Evolutionary conservation across 257 asterid species (phyloP).

Genomic region (Galeopsis tetrahit): DNA sequence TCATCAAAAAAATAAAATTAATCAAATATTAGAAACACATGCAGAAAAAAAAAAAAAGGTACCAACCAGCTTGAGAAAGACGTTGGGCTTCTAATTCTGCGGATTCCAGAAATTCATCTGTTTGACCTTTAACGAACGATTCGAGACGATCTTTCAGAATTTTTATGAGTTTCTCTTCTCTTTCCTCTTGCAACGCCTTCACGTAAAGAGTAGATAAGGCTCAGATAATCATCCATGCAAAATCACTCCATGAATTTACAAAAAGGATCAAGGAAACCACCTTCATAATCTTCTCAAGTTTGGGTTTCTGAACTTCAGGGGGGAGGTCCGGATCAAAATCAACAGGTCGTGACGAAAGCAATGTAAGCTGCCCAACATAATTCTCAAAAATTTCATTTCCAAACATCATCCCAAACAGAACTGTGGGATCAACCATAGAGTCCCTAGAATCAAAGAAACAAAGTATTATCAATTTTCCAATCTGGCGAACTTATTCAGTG

Average conservation of each 20-base stretch:
- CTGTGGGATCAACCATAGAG: constrained; percentile 73
- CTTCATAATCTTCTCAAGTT: constrained; percentile 72
- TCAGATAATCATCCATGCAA: constrained; percentile 10
- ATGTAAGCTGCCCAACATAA: constrained; percentile 73
- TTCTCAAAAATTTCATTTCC: constrained; percentile 77
- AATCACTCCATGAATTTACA: neutral
- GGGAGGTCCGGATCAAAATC: constrained; percentile 60
- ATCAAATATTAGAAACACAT: neutral
- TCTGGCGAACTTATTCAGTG: neutral
- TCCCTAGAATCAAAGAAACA: constrained; percentile 48
- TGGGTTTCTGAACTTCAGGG: constrained; percentile 65
- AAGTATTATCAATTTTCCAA: neutral
- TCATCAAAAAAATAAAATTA: constrained; percentile 22
- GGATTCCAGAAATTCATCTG: constrained; percentile 60
- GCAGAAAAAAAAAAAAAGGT: neutral
- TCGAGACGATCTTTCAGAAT: constrained; percentile 64
- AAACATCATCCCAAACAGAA: constrained; percentile 83
- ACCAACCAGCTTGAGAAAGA: constrained; percentile 89
- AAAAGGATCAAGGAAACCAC: constrained; percentile 36
- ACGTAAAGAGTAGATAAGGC: constrained; percentile 24
- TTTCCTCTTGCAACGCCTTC: constrained; percentile 75
- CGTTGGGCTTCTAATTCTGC: constrained; percentile 66
- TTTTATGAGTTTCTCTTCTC: constrained; percentile 68
- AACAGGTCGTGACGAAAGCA: constrained; percentile 66
- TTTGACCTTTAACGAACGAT: constrained; percentile 66